Conservation (phyloP, 2,329 filamentous ascomycete genomes). For the Beauveria brongniartii region DNA sequence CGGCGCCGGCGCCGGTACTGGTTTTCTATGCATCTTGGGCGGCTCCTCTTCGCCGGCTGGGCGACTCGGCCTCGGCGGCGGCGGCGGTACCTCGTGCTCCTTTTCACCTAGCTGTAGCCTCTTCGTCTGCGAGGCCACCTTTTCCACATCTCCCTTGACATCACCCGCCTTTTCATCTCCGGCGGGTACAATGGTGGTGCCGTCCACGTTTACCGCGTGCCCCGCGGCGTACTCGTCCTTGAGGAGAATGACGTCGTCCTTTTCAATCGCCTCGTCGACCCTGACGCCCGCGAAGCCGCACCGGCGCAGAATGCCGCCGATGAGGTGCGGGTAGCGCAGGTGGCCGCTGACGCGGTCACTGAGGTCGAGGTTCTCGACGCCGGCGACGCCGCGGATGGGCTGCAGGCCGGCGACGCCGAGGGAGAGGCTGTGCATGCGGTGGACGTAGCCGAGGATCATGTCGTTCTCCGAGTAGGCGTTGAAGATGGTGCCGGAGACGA, state of each 20-base stretch:
- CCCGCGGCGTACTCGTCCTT: conserved; percentile 29
- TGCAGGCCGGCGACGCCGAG: conserved; percentile 80
- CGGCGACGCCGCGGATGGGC: conserved; percentile 56
- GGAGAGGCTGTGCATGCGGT: conserved; percentile 75
- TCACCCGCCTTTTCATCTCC: background rate
- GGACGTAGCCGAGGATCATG: conserved; percentile 78
- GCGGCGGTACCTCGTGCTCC: background rate
- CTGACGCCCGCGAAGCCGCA: conserved; percentile 43
- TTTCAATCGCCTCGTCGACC: conserved; percentile 39
- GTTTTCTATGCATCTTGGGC: conserved; percentile 3
- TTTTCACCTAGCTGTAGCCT: background rate
- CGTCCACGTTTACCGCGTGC: conserved; percentile 24
- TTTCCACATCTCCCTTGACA: background rate
- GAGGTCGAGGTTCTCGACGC: conserved; percentile 51
- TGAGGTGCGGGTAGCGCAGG: conserved; percentile 42
- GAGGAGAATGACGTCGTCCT: conserved; percentile 42
- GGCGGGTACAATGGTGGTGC: conserved; percentile 11
- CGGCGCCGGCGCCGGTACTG: background rate
- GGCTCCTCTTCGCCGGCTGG: background rate
- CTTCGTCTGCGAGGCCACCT: background rate
- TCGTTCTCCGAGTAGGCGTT: conserved; percentile 88
- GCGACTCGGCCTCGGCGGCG: conserved; percentile 1
- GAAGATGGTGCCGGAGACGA: conserved; percentile 73
- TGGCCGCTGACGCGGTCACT: conserved; percentile 46
- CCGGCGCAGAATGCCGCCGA: conserved; percentile 41